phyloP scores from a whole-genome alignment of 2,329 filamentous ascomycete species.

The Aureobasidium melanogenum region DNA sequence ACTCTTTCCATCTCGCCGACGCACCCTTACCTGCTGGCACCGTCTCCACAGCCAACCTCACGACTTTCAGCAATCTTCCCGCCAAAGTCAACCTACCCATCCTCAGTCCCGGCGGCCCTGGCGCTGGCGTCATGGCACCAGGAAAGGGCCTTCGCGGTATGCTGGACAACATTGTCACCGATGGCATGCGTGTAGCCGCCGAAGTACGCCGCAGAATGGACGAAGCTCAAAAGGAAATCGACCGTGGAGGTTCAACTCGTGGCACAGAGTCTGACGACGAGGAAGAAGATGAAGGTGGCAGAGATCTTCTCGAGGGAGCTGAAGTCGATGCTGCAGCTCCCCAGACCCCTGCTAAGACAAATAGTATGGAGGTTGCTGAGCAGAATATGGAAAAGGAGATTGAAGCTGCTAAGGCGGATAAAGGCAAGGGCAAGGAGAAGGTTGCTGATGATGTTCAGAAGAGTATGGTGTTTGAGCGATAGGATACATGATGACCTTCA shows the following conservation, averaged over 20 bases:
- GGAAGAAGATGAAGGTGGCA: slow-evolving; percentile 59
- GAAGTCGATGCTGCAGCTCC: slow-evolving; percentile 30
- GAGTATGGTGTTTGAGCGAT: slow-evolving; percentile 28
- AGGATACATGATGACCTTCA: not conserved
- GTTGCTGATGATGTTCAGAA: slow-evolving; percentile 23
- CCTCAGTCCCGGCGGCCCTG: slow-evolving; percentile 25
- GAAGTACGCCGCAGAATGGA: slow-evolving; percentile 92
- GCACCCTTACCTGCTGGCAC: slow-evolving; percentile 40
- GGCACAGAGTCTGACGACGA: slow-evolving; percentile 49
- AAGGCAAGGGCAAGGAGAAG: slow-evolving; percentile 21
- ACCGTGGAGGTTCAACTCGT: slow-evolving; percentile 64
- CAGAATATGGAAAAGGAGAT: slow-evolving; percentile 12
- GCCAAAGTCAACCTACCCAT: slow-evolving; percentile 19
- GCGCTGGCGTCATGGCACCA: slow-evolving; percentile 49
- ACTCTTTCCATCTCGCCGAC: slow-evolving; percentile 82
- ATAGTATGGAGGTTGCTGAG: not conserved
- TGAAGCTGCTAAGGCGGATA: slow-evolving; percentile 16
- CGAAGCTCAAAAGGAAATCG: slow-evolving; percentile 84
- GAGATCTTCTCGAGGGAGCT: slow-evolving; percentile 41
- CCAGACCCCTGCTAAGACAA: not conserved
- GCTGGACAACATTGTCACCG: slow-evolving; percentile 92
- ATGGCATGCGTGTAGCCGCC: slow-evolving; percentile 90
- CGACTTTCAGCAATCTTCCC: slow-evolving; percentile 71
- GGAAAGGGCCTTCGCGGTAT: slow-evolving; percentile 80
- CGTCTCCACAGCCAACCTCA: slow-evolving; percentile 59